phyloP scores from a whole-genome alignment of 805 yeast genomes.

The Scheffersomyces coipomensis region DNA sequence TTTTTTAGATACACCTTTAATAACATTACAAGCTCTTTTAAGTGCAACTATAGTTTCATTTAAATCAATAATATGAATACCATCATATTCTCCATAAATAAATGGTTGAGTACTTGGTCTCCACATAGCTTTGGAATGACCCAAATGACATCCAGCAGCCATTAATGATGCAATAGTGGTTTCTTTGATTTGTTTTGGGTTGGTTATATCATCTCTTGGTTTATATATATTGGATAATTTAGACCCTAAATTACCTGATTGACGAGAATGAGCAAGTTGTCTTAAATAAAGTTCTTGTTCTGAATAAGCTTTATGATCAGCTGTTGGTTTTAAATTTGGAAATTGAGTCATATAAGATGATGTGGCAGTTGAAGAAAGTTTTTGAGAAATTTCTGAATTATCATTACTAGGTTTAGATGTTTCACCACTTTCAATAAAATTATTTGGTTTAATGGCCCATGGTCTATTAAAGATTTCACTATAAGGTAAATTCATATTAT shows the following conservation, averaged over 20 bases:
- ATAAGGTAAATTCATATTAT: constrained; percentile 31
- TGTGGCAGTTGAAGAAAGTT: constrained; percentile 29
- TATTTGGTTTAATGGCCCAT: constrained; percentile 21
- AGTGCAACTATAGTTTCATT: constrained; percentile 76
- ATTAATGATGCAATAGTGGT: constrained; percentile 67
- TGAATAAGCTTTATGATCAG: constrained; percentile 65
- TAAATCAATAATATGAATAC: constrained; percentile 87
- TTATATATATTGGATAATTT: constrained; percentile 58
- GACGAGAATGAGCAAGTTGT: constrained; percentile 59
- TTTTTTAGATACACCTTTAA: constrained; percentile 73
- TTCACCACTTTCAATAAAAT: neutral
- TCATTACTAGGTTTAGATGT: constrained; percentile 2
- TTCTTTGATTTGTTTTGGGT: constrained; percentile 57
- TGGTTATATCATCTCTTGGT: constrained; percentile 64
- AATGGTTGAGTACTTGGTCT: constrained; percentile 83
- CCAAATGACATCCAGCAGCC: constrained; percentile 94
- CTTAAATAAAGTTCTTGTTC: constrained; percentile 76
- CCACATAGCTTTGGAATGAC: constrained; percentile 80
- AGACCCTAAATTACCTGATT: constrained; percentile 64
- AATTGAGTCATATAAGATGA: constrained; percentile 33
- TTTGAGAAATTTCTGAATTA: constrained; percentile 12
- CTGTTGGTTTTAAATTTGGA: constrained; percentile 66
- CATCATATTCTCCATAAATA: constrained; percentile 84
- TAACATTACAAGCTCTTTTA: constrained; percentile 81
- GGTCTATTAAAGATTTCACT: constrained; percentile 29